Evolutionary conservation across 768 basidiomycete genomes (phyloP), one percentile per base, ranked within the genome.

Genomic region (Boletales sp.): DNA sequence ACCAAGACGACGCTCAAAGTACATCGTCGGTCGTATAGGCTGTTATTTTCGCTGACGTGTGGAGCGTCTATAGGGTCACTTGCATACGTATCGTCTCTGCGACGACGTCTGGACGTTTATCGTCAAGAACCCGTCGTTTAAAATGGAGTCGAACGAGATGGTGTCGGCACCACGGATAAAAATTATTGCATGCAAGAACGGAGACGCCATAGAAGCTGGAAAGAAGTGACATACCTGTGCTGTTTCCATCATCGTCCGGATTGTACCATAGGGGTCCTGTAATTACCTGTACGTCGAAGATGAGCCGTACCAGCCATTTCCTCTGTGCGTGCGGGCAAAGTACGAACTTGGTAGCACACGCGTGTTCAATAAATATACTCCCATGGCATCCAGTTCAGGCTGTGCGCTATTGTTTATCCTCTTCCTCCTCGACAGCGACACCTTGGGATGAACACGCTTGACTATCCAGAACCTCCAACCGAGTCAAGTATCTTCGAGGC

Each of bases 51-150:
- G 37, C 54, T 62, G 27, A 58, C 21, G 19, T 50, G 35, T 1
- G 31, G 34, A 13, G 24, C 24, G 34, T 38, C 47, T 44, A 12
- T 55, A 90, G 91, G 95, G 93, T 15, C 89, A 94, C 65, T 71
- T 98, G 47, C 82, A 88, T 57, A 97, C 93, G 2, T 99, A 97
- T 69, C 83, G 91, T 8, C 77, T 92, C 4, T 92, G 90, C 67
- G 93, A 95, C 72, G 94, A 94, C 64, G 95, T 98, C 42, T 98
- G 97, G 97, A 98, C 95, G 46, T 99, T 98, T 69, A 90, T 95
- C 54, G 89, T 97, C 44, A 90, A 93, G 69, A 85, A 94, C 59
- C 87, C 94, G 9, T 73, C 74, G 14, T 95, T 99, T 73, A 97
- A 97, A 72, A 93, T 98, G 87, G 97, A 99, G 69, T 81, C 84